Evolutionary conservation across 2,329 filamentous ascomycete species (phyloP).

Genomic region (Coniochaeta sp.): DNA sequence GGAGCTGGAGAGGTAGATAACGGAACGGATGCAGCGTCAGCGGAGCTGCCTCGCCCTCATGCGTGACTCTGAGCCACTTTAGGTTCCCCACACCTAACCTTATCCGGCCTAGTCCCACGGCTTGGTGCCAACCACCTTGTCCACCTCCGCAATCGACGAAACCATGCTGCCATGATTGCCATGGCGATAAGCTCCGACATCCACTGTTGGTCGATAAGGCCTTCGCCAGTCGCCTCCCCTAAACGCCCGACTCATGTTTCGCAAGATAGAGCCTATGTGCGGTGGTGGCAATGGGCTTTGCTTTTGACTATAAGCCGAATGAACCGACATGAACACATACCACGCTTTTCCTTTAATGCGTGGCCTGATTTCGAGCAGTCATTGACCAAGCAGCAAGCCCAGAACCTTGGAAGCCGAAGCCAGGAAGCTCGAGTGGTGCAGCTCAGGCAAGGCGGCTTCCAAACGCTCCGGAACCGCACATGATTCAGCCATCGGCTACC

Average conservation of each 20-base stretch:
- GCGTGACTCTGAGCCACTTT: neutral
- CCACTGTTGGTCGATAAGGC: neutral
- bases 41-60: slow-evolving; percentile 11
- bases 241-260: neutral
- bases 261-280: neutral
- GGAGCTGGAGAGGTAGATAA: slow-evolving; percentile 8
- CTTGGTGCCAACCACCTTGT: neutral
- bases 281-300: too few relatives aligned
- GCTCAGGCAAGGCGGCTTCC: neutral
- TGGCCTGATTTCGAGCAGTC: neutral
- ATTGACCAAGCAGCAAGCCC: neutral
- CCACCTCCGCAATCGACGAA: slow-evolving; percentile 1
- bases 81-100: slow-evolving; percentile 5
- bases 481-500: neutral
- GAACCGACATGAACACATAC: too few relatives aligned
- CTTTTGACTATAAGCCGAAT: too few relatives aligned
- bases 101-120: slow-evolving; percentile 5
- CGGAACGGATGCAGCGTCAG: slow-evolving; percentile 13
- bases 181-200: neutral
- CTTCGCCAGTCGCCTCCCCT: neutral
- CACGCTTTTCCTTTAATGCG: too few relatives aligned
- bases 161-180: neutral
- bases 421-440: neutral
- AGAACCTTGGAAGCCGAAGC: neutral
- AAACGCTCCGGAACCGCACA: neutral